Conservation (phyloP, 305 asterid genomes). For the Fraxinus angustifolia region DNA sequence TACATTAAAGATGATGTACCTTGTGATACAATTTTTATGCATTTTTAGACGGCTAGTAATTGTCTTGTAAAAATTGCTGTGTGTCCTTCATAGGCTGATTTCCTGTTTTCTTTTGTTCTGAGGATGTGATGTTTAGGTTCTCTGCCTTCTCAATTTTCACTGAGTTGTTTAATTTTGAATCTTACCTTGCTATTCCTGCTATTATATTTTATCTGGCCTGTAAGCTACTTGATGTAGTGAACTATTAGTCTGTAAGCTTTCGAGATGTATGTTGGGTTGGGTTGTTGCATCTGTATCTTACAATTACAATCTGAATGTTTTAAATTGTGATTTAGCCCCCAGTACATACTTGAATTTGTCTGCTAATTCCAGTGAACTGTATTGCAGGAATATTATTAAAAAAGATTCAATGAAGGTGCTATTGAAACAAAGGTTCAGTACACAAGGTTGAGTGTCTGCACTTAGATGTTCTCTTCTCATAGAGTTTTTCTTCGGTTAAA, state of each 20-base stretch:
- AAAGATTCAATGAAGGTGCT: slow-evolving; percentile 53
- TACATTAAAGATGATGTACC: background rate
- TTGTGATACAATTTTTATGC: background rate
- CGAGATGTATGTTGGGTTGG: background rate
- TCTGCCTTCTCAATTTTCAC: background rate
- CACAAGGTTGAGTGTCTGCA: slow-evolving; percentile 17
- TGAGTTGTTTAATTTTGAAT: background rate
- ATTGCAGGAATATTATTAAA: slow-evolving; percentile 70
- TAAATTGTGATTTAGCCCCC: slow-evolving; percentile 5
- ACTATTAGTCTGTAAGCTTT: background rate
- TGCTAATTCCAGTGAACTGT: slow-evolving; percentile 12
- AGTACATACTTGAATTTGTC: slow-evolving; percentile 15
- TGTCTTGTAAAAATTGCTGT: background rate
- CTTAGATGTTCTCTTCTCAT: slow-evolving; percentile 18
- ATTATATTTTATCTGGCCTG: background rate
- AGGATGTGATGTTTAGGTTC: slow-evolving; percentile 1
- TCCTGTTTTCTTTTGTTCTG: background rate
- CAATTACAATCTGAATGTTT: slow-evolving; percentile 1
- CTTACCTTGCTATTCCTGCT: slow-evolving; percentile 2
- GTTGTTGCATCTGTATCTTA: background rate
- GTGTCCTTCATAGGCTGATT: background rate
- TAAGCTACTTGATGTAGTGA: background rate
- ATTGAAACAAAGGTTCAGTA: slow-evolving; percentile 53
- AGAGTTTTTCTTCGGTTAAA: slow-evolving; percentile 11
- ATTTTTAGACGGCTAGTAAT: background rate